Evolutionary conservation across 2,329 filamentous ascomycete genomes (phyloP).

Genomic region (Clonostachys rhizophaga): DNA sequence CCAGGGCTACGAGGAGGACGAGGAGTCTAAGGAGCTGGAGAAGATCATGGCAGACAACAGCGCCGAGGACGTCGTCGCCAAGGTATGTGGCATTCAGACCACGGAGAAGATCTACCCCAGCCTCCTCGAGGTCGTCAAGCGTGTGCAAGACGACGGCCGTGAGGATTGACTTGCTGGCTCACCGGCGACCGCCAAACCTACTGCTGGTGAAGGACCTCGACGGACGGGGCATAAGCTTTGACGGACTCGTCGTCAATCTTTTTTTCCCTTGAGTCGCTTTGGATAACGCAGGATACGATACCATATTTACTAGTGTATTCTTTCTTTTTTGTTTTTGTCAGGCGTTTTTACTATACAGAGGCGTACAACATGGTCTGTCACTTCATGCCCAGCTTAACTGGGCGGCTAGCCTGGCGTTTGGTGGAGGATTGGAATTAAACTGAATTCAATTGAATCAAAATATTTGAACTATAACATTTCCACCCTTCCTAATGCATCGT

Average conservation of each 20-base stretch:
- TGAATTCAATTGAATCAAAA: too few relatives aligned
- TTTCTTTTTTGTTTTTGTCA: too few relatives aligned
- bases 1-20: slow-evolving; percentile 89
- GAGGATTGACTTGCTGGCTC: slow-evolving; percentile 31
- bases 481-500: too few relatives aligned
- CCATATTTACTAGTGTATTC: too few relatives aligned
- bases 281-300: too few relatives aligned
- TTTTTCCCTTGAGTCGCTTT: too few relatives aligned
- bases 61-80: slow-evolving; percentile 69
- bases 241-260: not conserved
- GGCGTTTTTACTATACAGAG: too few relatives aligned
- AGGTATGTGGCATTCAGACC: slow-evolving; percentile 77
- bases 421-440: too few relatives aligned
- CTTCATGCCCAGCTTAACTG: too few relatives aligned
- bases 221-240: not conserved
- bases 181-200: not conserved
- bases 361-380: too few relatives aligned
- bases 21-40: slow-evolving; percentile 82
- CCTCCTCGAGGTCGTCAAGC: slow-evolving; percentile 74
- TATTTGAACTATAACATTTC: too few relatives aligned
- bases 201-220: not conserved
- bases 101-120: slow-evolving; percentile 72
- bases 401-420: too few relatives aligned
- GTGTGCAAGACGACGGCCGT: slow-evolving; percentile 65
- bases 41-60: slow-evolving; percentile 74